A percentile compares a stretch with the other conserved stretches of the same genome.
phyloP scores from a whole-genome alignment of 1,139 yeast genomes.

The Geotrichum aggregatum region DNA sequence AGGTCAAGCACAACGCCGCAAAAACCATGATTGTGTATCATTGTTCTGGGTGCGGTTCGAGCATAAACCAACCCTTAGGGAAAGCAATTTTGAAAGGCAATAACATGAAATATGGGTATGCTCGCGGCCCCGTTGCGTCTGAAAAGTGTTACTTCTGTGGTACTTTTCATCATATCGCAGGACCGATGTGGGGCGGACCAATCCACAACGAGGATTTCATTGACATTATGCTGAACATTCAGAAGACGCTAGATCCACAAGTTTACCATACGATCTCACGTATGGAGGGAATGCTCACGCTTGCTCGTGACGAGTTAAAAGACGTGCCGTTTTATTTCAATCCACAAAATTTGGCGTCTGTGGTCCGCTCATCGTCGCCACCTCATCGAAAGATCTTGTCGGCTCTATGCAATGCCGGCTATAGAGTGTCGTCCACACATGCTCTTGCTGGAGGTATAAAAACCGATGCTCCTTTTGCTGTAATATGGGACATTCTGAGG shows the following conservation, averaged over 20 bases:
- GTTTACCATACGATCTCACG: conserved; percentile 76
- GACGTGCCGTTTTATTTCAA: conserved; percentile 68
- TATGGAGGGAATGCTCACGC: conserved; percentile 84
- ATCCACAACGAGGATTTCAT: conserved; percentile 69
- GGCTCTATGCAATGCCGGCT: conserved; percentile 85
- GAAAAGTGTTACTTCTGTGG: conserved; percentile 66
- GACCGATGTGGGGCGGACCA: conserved; percentile 93
- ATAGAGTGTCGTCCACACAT: conserved; percentile 77
- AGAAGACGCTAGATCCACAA: conserved; percentile 47
- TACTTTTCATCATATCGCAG: conserved; percentile 69
- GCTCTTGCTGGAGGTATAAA: conserved; percentile 81
- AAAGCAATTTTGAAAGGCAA: conserved; percentile 37
- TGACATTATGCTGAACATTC: conserved; percentile 55
- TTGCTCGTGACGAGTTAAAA: conserved; percentile 66
- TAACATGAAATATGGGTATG: conserved; percentile 49
- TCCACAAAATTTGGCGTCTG: conserved; percentile 55
- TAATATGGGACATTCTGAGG: conserved; percentile 65
- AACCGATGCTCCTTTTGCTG: conserved; percentile 83
- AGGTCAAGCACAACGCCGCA: conserved; percentile 65
- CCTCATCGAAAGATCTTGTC: conserved; percentile 66
- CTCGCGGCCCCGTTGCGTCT: conserved; percentile 55
- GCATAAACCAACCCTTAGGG: conserved; percentile 70
- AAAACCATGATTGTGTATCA: conserved; percentile 74
- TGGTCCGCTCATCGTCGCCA: conserved; percentile 80
- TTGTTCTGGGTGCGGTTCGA: conserved; percentile 84